These are phyloP conservation scores for Speleostelium caveatum DNA, from an alignment of 78 protist genomes.

Conservation along the genomic window DNA sequence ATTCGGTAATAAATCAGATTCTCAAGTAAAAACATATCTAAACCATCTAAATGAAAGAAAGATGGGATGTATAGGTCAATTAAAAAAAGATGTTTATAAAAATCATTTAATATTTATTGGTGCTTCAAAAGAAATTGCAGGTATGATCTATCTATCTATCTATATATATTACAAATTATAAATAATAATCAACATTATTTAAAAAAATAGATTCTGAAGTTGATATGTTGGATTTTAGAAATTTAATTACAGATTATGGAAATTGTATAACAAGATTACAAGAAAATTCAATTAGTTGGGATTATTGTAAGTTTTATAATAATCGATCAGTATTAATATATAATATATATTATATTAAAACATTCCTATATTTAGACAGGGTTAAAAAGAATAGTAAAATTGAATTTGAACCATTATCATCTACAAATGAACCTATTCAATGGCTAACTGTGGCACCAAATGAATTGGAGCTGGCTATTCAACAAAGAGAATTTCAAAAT, in stretches of 20 bases:
- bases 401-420: conserved; percentile 43
- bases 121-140: conserved; percentile 78
- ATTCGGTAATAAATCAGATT: conserved; percentile 33
- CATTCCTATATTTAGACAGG: too few species aligned
- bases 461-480: conserved; percentile 41
- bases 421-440: conserved; percentile 64
- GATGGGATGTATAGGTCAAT: conserved; percentile 57
- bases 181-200: too few species aligned
- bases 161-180: too few species aligned
- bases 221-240: conserved; percentile 78
- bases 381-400: conserved; percentile 34
- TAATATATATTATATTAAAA: too few species aligned
- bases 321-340: too few species aligned
- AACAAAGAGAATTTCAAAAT: conserved; percentile 72
- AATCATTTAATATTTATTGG: conserved; percentile 75
- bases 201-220: conserved; percentile 77
- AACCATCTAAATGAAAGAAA: conserved; percentile 53
- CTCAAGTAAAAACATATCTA: conserved; percentile 26
- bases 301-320: conserved; percentile 57
- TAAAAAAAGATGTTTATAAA: conserved; percentile 75
- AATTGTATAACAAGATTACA: conserved; percentile 44
- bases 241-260: conserved; percentile 66
- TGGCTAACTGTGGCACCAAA: conserved; percentile 74
- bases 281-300: conserved; percentile 68
- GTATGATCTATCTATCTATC: too few species aligned